phyloP scores from a whole-genome alignment of 2,329 filamentous ascomycete genomes.

The Lecanoromycetidae sp. region DNA sequence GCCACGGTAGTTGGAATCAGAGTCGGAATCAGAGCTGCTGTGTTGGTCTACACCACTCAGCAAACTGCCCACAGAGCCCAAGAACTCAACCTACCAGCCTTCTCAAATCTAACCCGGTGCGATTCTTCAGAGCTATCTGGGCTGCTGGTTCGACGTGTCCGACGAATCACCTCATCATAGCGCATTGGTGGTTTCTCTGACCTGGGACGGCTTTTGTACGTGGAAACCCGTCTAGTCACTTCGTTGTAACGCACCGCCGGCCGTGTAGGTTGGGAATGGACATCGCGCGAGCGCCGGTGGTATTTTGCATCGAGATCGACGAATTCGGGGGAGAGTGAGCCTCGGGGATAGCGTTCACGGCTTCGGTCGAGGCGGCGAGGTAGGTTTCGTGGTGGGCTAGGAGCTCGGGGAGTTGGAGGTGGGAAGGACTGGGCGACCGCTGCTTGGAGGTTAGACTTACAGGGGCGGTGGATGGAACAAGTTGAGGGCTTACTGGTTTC shows the following conservation, averaged over 20 bases:
- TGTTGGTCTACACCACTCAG: background rate
- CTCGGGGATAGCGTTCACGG: background rate
- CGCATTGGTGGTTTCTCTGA: background rate
- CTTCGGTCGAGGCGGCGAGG: background rate
- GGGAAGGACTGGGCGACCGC: background rate
- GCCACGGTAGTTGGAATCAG: background rate
- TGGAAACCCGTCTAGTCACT: background rate
- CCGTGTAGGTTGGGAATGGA: background rate
- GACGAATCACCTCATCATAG: background rate
- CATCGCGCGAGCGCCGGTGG: background rate
- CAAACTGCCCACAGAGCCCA: background rate
- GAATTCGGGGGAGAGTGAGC: too few relatives aligned
- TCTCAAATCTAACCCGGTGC: background rate
- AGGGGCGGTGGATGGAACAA: background rate
- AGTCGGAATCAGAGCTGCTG: background rate
- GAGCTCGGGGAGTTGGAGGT: too few relatives aligned
- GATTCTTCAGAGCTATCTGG: background rate
- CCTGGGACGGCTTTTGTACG: background rate
- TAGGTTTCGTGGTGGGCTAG: too few relatives aligned
- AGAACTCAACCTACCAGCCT: background rate
- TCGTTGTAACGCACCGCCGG: background rate
- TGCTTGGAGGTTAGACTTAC: background rate
- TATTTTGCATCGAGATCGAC: background rate
- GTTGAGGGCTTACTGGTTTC: background rate
- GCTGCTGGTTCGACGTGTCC: background rate